These are phyloP conservation scores for Botrytis squamosa DNA, from an alignment of 2,329 filamentous ascomycete species.

Conservation along the genomic window DNA sequence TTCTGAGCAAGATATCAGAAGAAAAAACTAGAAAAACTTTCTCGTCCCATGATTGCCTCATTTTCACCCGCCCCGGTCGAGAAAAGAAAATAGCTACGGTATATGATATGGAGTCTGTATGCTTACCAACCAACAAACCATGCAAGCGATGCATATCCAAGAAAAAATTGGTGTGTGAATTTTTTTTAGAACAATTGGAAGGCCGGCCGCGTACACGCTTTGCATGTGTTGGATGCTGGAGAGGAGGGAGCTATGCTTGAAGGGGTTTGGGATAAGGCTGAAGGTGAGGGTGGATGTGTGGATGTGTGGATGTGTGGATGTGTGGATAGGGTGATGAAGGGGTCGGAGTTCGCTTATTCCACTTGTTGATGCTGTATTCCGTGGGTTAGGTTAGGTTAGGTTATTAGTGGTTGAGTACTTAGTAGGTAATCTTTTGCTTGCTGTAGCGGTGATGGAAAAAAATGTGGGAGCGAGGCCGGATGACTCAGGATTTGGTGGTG, in stretches of 20 bases:
- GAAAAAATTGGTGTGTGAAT: no score
- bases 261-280: not conserved
- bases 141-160: not conserved
- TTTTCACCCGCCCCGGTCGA: not conserved
- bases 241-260: not conserved
- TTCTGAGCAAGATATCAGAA: not conserved
- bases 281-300: not conserved
- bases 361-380: not conserved
- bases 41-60: not conserved
- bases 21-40: not conserved
- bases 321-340: not conserved
- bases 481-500: constrained; percentile 5
- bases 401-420: no score
- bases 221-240: not conserved
- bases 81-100: not conserved
- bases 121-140: not conserved
- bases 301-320: no score
- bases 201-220: not conserved
- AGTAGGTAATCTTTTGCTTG: not conserved
- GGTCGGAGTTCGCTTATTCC: constrained; percentile 10
- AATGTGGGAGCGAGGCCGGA: not conserved
- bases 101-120: no score
- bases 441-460: no score
- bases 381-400: no score
- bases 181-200: not conserved